Percentiles rank a stretch among this genome's conserved stretches.
Evolutionary conservation across 805 yeast species (phyloP).

Genomic region (Blastobotrys robertii): DNA sequence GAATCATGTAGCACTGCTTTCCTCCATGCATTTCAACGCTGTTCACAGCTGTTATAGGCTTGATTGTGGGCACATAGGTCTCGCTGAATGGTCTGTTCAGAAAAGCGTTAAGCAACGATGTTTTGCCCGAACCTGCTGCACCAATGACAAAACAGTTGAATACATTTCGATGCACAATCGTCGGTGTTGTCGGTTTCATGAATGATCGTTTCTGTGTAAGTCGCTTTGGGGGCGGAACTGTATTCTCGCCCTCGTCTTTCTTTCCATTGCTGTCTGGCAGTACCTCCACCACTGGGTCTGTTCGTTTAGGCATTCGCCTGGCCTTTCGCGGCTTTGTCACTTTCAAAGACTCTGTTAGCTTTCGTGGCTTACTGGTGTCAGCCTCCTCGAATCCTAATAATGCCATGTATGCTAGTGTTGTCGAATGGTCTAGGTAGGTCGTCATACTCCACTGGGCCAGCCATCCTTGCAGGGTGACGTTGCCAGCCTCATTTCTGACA

Average conservation of each 20-base stretch:
- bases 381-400: constrained; percentile 71
- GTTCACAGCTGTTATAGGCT: constrained; percentile 76
- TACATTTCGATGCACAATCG: constrained; percentile 68
- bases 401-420: constrained; percentile 81
- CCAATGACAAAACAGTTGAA: constrained; percentile 87
- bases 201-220: no score
- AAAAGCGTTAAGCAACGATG: constrained; percentile 74
- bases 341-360: constrained; percentile 46
- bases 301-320: constrained; percentile 44
- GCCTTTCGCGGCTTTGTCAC: constrained; percentile 73
- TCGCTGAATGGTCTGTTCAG: constrained; percentile 64
- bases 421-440: constrained; percentile 72
- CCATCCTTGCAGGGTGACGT: constrained; percentile 96
- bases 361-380: constrained; percentile 10
- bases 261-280: no score
- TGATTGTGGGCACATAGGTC: constrained; percentile 68
- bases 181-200: no score
- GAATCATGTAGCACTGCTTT: constrained; percentile 81
- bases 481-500: constrained; percentile 82
- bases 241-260: no score
- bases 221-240: no score
- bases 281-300: no score
- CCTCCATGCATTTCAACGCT: constrained; percentile 93
- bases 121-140: constrained; percentile 77
- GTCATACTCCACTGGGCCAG: constrained; percentile 98